Evolutionary conservation across 768 basidiomycete species (phyloP).

Genomic region (Russula olivacea): DNA sequence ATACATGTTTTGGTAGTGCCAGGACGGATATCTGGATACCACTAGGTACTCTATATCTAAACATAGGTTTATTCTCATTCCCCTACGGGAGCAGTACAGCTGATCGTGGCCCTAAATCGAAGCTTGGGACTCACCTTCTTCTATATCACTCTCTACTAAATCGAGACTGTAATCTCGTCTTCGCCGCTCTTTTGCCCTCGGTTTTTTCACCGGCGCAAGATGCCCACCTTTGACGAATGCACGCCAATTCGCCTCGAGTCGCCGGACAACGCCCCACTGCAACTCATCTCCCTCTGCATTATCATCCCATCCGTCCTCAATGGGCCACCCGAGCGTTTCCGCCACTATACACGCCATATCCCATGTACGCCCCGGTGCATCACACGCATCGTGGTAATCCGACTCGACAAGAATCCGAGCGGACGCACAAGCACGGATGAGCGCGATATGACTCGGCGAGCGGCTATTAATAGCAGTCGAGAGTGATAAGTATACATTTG

Average conservation of each 20-base stretch:
- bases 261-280: slow-evolving; percentile 59
- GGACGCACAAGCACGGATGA: slow-evolving; percentile 59
- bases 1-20: slow-evolving; percentile 36
- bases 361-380: slow-evolving; percentile 60
- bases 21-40: slow-evolving; percentile 11
- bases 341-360: slow-evolving; percentile 70
- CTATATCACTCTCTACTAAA: slow-evolving; percentile 11
- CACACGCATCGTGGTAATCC: slow-evolving; percentile 66
- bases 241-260: slow-evolving; percentile 67
- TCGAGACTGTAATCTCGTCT: slow-evolving; percentile 21
- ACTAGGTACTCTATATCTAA: slow-evolving; percentile 7
- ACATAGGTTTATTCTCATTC: neutral
- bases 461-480: slow-evolving; percentile 82
- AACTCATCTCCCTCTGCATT: slow-evolving; percentile 33
- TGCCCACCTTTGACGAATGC: slow-evolving; percentile 51
- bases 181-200: slow-evolving; percentile 16
- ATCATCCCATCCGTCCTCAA: slow-evolving; percentile 45
- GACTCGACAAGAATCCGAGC: slow-evolving; percentile 80
- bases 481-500: slow-evolving; percentile 80
- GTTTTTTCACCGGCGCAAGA: slow-evolving; percentile 9
- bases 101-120: slow-evolving; percentile 3
- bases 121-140: slow-evolving; percentile 5
- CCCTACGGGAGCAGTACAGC: neutral
- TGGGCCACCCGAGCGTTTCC: slow-evolving; percentile 65
- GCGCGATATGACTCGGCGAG: slow-evolving; percentile 51